Base-by-base conservation (phyloP, 352 stramenopile genomes). In the Pythium folliculosum region DNA sequence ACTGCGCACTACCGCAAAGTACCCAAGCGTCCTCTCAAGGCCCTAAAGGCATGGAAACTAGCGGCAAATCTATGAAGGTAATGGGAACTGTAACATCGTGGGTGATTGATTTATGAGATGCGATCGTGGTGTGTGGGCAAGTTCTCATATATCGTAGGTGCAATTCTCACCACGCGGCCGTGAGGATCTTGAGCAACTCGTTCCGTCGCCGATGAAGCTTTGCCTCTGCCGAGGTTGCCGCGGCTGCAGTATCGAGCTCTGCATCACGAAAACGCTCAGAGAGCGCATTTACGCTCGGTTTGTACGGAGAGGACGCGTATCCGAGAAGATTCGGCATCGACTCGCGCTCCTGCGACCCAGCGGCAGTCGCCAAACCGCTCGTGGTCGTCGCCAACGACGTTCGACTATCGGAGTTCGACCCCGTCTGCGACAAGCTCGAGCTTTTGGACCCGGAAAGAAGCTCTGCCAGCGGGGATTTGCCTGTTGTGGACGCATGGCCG, bases 1-100 rank as follows among this genome's bases (percentile, higher is more conserved):
- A 70, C 19, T 57, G 62, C 63, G 22, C 72, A 80, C 30, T 93
- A 90, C 45, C 84, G 84, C 0, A 91, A 89, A 63, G 78, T 93
- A 22, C 84, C 84, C 0, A 85, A 72, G 48, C 72, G 84, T 23
- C 84, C 84, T 8, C 56, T 93, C 17, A 93, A 93, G 56, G 82
- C 84, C 21, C 80, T 82, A 16, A 92, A 92, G 64, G 82, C 73
- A 51, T 92, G 84, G 84, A 86, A 86, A 22, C 58, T 65, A 56
- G 58, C 58, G 3, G 55, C 22, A 48, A 45, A 27, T 47, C 21
- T 56, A 14, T 65, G 57, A 38, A 65, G 58, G 58, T 65, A 58
- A 44, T 50, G 44, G 16, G n/a, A 30, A 38, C 7, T 56, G 58
- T 52, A 61, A 43, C 54, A 61, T 47, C 5, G 44, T 30, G n/a